Evolutionary conservation across 2,329 filamentous ascomycete species (phyloP).

Genomic region (Curvularia eragrostidis): DNA sequence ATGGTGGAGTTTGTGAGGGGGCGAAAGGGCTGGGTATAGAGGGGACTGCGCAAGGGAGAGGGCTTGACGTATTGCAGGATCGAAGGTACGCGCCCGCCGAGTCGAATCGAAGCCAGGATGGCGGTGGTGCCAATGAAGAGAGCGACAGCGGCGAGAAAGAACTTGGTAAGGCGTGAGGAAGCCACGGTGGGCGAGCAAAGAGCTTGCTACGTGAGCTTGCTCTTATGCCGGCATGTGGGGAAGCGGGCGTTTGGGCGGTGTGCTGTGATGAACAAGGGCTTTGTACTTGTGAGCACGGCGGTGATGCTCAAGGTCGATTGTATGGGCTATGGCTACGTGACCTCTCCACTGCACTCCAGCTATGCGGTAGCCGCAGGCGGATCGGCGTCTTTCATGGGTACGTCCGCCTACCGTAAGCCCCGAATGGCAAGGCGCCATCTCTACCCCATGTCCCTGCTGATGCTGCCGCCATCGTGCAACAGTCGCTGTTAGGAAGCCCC

Average conservation of each 20-base stretch:
- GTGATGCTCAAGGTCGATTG: conserved; percentile 1
- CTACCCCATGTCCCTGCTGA: conserved; percentile 11
- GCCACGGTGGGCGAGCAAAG: conserved; percentile 13
- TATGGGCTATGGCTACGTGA: conserved; percentile 21
- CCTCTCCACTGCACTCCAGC: conserved; percentile 11
- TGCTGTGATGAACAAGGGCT: conserved; percentile 19
- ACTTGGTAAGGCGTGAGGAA: conserved; percentile 31
- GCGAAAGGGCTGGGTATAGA: conserved; percentile 32
- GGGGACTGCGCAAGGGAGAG: conserved; percentile 36
- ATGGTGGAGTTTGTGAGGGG: conserved; percentile 64
- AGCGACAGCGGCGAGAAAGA: conserved; percentile 61
- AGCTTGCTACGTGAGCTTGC: conserved; percentile 4
- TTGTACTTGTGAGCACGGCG: conserved; percentile 17
- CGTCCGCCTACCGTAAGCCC: conserved; percentile 4
- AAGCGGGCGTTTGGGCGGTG: conserved; percentile 14
- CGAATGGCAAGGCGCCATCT: conserved; percentile 14
- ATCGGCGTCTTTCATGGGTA: conserved; percentile 9
- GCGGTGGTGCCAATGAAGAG: conserved; percentile 63
- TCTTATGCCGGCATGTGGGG: conserved; percentile 22
- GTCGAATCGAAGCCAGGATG: conserved; percentile 72
- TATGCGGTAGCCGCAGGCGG: conserved; percentile 2
- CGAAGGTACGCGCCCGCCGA: conserved; percentile 64
- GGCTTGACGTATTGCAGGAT: conserved; percentile 64
- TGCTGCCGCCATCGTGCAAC: conserved; percentile 16
- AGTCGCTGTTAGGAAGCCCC: conserved; percentile 8